Base-by-base conservation (phyloP, 164 flowering plant species). In the Brasenia schreberi region DNA sequence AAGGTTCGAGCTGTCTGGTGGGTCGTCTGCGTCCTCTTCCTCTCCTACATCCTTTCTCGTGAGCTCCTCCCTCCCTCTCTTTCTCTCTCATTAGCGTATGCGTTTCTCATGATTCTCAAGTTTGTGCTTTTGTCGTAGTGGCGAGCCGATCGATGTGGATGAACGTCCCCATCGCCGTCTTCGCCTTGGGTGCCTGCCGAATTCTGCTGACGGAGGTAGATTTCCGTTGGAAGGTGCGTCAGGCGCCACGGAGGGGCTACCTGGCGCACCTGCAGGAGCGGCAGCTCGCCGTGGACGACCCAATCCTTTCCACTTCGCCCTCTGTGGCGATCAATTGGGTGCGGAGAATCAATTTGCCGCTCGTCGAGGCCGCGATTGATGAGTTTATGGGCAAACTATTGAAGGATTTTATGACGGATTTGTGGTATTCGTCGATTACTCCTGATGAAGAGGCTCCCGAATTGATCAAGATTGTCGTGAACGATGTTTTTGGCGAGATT, bases 121-220 rank as follows among this genome's bases (percentile, higher is more conserved):
- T 7, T 43, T 43, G 64, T 10, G 65, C 69, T 23, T 65, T 75
- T 44, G 12, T 65, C 75, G 80, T 86, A 95, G 99, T 63, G 18
- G 64, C 70, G 42, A 95, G 99, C 80, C 88, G 85, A 78, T 92
- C 96, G n/a, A 83, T 90, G 92, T 86, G 92, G 92, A 85, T 85
- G 84, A 95, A 95, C 76, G 43, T 92, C 49, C 99, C 99, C 0
- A 78, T 95, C 61, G 72, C 99, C 42, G 63, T 90, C 53, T 82
- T 95, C 5, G 69, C 88, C 43, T 82, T 85, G 73, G 80, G 77
- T 61, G 85, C 75, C 12, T 64, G 88, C 18, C 86, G 90, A 0
- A 71, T 88, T 45, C 63, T 95, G 17, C 72, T 76, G 33, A 78
- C 81, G 64, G 79, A 88, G 72, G 92, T 95, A 64, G 99, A 95